phyloP scores from a whole-genome alignment of 164 flowering plant species.

The Macadamia tetraphylla region DNA sequence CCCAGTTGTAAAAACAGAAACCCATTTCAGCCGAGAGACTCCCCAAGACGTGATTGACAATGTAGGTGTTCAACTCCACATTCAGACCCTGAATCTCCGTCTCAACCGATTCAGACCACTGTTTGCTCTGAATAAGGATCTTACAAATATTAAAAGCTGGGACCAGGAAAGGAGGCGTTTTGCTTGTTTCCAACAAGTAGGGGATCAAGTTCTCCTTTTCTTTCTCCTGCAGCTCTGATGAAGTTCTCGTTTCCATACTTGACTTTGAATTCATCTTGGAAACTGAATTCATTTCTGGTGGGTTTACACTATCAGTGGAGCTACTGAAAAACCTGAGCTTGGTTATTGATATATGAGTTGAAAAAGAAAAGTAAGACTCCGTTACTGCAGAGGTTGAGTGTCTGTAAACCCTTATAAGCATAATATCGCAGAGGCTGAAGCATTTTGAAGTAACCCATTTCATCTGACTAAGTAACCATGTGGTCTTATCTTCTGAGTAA shows the following conservation, averaged over 20 bases:
- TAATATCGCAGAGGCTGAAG: slow-evolving; percentile 13
- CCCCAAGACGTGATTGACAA: slow-evolving; percentile 26
- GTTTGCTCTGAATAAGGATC: slow-evolving; percentile 10
- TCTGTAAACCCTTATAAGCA: slow-evolving; percentile 21
- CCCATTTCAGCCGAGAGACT: slow-evolving; percentile 17
- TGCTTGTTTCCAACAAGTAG: slow-evolving; percentile 11
- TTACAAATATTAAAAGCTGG: slow-evolving; percentile 14
- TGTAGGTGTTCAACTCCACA: slow-evolving; percentile 20
- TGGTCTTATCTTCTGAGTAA: slow-evolving; percentile 5
- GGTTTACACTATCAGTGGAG: slow-evolving; percentile 2
- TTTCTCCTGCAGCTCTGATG: background rate
- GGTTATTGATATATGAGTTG: slow-evolving; percentile 1
- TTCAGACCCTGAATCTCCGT: slow-evolving; percentile 19
- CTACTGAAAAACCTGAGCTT: slow-evolving; percentile 14
- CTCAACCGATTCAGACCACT: slow-evolving; percentile 27
- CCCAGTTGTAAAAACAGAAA: slow-evolving; percentile 27
- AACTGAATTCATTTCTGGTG: slow-evolving; percentile 1
- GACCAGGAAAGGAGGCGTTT: slow-evolving; percentile 5
- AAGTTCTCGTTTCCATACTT: background rate
- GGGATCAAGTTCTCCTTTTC: background rate
- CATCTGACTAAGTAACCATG: slow-evolving; percentile 10
- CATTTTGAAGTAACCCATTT: slow-evolving; percentile 15
- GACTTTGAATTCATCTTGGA: background rate
- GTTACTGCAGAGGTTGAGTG: slow-evolving; percentile 1
- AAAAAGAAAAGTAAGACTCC: slow-evolving; percentile 3